These are phyloP conservation scores for Pulveroboletus sp. DNA, from an alignment of 768 basidiomycete species.

Conservation along the genomic window DNA sequence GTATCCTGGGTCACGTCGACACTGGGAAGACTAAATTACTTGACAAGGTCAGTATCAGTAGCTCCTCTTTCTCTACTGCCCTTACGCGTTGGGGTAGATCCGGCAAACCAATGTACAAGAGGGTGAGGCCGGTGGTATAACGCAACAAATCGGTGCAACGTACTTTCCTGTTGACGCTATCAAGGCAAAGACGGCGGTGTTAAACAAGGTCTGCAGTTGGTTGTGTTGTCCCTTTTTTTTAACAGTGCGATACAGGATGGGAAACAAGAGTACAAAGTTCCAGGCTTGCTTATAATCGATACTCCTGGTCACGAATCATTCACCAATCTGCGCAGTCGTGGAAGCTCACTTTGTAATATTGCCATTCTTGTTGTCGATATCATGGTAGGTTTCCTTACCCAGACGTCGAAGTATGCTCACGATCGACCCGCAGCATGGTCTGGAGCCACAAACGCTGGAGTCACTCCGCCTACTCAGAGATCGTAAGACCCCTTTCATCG, in stretches of 20 bases:
- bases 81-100: slow-evolving; percentile 53
- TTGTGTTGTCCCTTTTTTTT: slow-evolving; percentile 4
- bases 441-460: slow-evolving; percentile 98
- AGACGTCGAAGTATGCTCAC: slow-evolving; percentile 1
- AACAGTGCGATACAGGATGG: slow-evolving; percentile 51
- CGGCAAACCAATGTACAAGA: slow-evolving; percentile 99
- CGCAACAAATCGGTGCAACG: slow-evolving; percentile 99
- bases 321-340: slow-evolving; percentile 92
- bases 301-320: slow-evolving; percentile 99
- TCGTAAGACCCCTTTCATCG: slow-evolving; percentile 97
- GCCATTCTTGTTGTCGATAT: slow-evolving; percentile 99
- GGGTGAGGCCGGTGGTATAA: slow-evolving; percentile 99
- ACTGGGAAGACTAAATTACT: slow-evolving; percentile 98
- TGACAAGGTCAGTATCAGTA: slow-evolving; percentile 69
- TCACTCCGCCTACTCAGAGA: slow-evolving; percentile 89
- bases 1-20: slow-evolving; percentile 99
- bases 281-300: slow-evolving; percentile 93
- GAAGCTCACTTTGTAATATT: slow-evolving; percentile 97
- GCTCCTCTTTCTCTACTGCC: not conserved
- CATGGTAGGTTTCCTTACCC: slow-evolving; percentile 54
- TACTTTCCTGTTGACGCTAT: slow-evolving; percentile 98
- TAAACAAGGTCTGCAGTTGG: slow-evolving; percentile 66
- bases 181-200: slow-evolving; percentile 86
- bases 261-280: slow-evolving; percentile 90
- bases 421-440: slow-evolving; percentile 67